Conservation (phyloP, 345 rosid species). For the Brassica nigra region DNA sequence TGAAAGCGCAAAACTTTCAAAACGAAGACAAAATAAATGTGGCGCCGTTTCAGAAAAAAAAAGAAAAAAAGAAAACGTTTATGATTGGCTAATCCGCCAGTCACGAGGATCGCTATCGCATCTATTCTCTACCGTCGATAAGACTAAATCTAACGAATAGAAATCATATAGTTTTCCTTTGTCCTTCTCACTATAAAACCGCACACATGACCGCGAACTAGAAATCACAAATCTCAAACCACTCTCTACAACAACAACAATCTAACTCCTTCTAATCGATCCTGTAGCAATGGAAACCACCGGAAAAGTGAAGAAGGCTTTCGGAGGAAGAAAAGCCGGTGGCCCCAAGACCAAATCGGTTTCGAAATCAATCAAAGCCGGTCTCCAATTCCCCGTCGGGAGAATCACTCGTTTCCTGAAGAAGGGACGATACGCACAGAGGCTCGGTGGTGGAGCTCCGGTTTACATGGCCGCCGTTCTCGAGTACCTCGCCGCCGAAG, state of each 20-base stretch:
- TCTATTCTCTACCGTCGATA: conserved; percentile 22
- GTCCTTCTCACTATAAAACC: background rate
- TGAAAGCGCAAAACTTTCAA: background rate
- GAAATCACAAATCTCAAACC: conserved; percentile 1
- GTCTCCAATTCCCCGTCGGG: conserved; percentile 85
- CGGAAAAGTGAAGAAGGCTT: conserved; percentile 69
- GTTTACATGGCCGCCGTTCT: conserved; percentile 88
- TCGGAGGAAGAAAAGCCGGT: conserved; percentile 79
- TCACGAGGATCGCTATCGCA: background rate
- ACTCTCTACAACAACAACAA: background rate
- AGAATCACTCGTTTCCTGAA: conserved; percentile 79
- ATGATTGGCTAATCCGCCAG: background rate
- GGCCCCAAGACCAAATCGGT: conserved; percentile 78
- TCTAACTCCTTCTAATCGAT: background rate
- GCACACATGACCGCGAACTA: background rate
- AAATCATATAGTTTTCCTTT: no score
- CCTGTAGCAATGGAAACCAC: conserved; percentile 52
- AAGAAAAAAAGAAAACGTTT: background rate
- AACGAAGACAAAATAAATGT: background rate
- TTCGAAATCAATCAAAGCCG: conserved; percentile 73
- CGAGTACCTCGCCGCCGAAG: conserved; percentile 88
- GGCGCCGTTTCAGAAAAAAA: conserved; percentile 7
- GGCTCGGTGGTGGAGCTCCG: conserved; percentile 85
- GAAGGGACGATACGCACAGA: conserved; percentile 71
- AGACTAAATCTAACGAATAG: background rate